Base-by-base conservation (phyloP, 2,329 filamentous ascomycete genomes). In the Cladosporium velox region DNA sequence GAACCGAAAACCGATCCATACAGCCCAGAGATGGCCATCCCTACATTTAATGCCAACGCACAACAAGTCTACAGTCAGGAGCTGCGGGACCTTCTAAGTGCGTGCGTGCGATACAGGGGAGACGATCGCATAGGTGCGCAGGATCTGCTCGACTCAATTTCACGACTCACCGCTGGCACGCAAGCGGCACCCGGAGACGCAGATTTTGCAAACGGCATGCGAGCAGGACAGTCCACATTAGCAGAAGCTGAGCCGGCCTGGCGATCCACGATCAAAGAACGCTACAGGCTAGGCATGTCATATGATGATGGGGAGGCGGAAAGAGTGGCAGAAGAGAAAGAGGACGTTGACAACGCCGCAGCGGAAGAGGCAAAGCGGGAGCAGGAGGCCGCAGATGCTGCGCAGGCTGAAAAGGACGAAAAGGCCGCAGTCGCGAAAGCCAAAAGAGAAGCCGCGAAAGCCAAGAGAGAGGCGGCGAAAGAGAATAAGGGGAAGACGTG, bases 1-100 rank as follows among this genome's bases (percentile, higher is more conserved):
- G 32, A 21, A 1, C 52, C 52, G 28, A 30, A n/a, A 3, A 32
- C 32, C 10, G 52, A 55, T 4, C 21, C 12, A 18, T 32, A 21
- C 28, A 21, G 18, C 14, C 52, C 52, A 32, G 18, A 32, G 18
- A 55, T 21, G 28, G 26, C 52, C 4, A 32, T 49, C 8, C 59
- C 47, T 12, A 49, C 15, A 21, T 62, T 62, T 44, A 62, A 34
- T 28, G 41, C 12, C 10, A 58, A 58, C 32, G 55, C 55, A 15
- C 55, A 28, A 24, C 34, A 35, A 1, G 4, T 6, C 32, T 58
- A 58, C 34, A 38, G 32, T 34, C 4, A 41, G 11, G 34, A 58
- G 10, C 55, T 58, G 12, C 55, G 55, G 1, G 12, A 15, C 14
- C 55, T 58, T 41, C 11, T 41, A 2, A 8, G 3, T 8, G 34